A percentile compares a stretch with the other conserved stretches of the same genome.
phyloP scores from a whole-genome alignment of 768 basidiomycete species.

The Neoboletus subvelutipes region DNA sequence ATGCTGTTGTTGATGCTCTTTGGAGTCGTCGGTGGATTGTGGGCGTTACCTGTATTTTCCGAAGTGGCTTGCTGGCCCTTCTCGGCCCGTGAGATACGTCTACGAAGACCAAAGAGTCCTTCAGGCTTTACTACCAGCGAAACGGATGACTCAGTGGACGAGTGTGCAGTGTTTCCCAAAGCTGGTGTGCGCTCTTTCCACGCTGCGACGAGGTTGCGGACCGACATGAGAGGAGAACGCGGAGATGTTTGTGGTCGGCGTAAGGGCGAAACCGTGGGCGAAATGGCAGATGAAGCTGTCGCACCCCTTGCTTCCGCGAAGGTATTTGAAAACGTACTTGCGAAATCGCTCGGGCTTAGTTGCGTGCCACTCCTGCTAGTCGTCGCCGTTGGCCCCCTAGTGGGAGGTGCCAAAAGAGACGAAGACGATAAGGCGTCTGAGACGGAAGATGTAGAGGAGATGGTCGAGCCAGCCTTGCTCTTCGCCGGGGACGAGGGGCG shows the following conservation, averaged over 20 bases:
- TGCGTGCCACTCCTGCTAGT: conserved; percentile 31
- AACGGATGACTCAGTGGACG: conserved; percentile 39
- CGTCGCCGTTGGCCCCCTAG: conserved; percentile 32
- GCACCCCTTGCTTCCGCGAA: conserved; percentile 38
- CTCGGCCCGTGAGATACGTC: conserved; percentile 31
- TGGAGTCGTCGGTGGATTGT: conserved; percentile 24
- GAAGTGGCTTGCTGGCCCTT: conserved; percentile 12
- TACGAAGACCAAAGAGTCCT: conserved; percentile 35
- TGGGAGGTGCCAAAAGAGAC: conserved; percentile 50
- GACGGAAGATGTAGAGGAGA: conserved; percentile 26
- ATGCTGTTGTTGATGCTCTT: conserved; percentile 33
- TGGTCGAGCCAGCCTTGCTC: conserved; percentile 35
- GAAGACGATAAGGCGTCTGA: conserved; percentile 34
- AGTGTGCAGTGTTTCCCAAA: conserved; percentile 31
- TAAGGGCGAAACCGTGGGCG: conserved; percentile 50
- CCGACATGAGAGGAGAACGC: conserved; percentile 68
- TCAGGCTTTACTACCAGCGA: conserved; percentile 35
- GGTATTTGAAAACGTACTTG: conserved; percentile 39
- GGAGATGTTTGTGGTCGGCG: conserved; percentile 66
- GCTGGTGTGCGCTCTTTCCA: conserved; percentile 78
- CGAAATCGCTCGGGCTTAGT: conserved; percentile 36
- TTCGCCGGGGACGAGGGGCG: conserved; percentile 51
- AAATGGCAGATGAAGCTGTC: conserved; percentile 26
- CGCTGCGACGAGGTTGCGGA: conserved; percentile 73
- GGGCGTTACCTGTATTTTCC: conserved; percentile 9